Evolutionary conservation across 1,284 basidiomycete genomes (phyloP), one percentile per base, ranked within the genome.

Genomic region (Irpex sp.): DNA sequence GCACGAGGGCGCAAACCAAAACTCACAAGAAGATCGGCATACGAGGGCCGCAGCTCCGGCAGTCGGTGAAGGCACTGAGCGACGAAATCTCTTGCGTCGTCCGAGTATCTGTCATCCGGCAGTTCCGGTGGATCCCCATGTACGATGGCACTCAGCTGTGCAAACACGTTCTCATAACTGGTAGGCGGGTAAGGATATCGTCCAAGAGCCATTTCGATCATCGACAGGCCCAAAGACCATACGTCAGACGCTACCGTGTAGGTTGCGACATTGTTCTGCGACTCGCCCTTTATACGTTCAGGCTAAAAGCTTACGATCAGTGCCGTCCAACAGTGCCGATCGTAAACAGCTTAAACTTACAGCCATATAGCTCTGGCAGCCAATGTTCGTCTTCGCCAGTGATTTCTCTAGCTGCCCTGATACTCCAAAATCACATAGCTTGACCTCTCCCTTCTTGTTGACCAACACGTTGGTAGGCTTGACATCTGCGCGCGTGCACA

Each of bases 301-400:
- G 96, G 97, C 88, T 94, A 31, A 61, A 35, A 46, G 61, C 53
- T 65, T 49, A 19, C n/a, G 53, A 31, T 36, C 13, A 57, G 19
- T 57, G n/a, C 19, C 57, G 19, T 50, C 60, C 58, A 47, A 55
- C 13, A 19, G 13, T 8, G 26, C 56, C 26, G 46, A 47, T 9
- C 59, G n/a, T n/a, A 46, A 37, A 31, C 6, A 55, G 3, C 51
- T 37, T 60, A n/a, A 11, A 83, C 89, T 73, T 75, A 93, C 92
- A 56, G 97, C 97, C 96, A 99, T 99, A 78, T 99, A 99, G 66
- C 89, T 93, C 76, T 99, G 97, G 75, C 97, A 99, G 2, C 97
- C 97, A 53, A 99, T 98, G 71, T 98, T 98, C 13, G 97, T 99
- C 80, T 97, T 98, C 26, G 97, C 97, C 19, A 99, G 81, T 63